Evolutionary conservation across 2,329 filamentous ascomycete genomes (phyloP).

Genomic region (Tolypocladium amazonense): DNA sequence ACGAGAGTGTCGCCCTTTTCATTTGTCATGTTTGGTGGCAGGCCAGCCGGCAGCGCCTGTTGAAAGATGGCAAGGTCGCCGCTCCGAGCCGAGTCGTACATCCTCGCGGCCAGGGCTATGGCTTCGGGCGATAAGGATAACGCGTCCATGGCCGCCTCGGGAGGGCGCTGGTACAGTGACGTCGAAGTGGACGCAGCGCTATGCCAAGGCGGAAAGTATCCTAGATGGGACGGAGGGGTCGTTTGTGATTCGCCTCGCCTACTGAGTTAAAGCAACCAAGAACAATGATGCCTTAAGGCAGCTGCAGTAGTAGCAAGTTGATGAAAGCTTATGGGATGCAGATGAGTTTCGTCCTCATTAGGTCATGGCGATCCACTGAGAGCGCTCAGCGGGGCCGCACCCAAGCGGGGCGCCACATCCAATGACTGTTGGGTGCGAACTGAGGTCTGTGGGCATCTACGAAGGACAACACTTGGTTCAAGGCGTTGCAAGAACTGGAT

Average conservation of each 20-base stretch:
- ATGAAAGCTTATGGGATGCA: not conserved
- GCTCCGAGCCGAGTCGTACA: slow-evolving; percentile 56
- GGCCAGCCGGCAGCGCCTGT: slow-evolving; percentile 52
- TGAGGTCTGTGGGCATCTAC: not conserved
- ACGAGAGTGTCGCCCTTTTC: slow-evolving; percentile 63
- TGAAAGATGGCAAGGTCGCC: slow-evolving; percentile 49
- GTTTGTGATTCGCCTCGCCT: too few species aligned
- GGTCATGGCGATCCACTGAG: not conserved
- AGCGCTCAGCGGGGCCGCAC: not conserved
- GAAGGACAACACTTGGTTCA: not conserved
- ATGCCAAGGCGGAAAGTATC: not conserved
- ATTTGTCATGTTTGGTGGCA: slow-evolving; percentile 62
- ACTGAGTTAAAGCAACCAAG: not conserved
- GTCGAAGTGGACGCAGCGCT: not conserved
- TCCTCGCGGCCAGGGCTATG: slow-evolving; percentile 52
- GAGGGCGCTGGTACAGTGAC: not conserved
- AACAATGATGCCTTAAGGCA: not conserved
- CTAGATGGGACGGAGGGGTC: not conserved
- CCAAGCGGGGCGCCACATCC: not conserved
- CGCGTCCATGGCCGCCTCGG: not conserved
- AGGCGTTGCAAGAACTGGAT: not conserved
- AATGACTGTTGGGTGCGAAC: not conserved
- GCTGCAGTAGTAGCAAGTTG: not conserved
- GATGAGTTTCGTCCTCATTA: not conserved
- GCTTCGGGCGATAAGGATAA: slow-evolving; percentile 37